Evolutionary conservation across 257 asterid genomes (phyloP).

Genomic region (Cynanchum wilfordii): DNA sequence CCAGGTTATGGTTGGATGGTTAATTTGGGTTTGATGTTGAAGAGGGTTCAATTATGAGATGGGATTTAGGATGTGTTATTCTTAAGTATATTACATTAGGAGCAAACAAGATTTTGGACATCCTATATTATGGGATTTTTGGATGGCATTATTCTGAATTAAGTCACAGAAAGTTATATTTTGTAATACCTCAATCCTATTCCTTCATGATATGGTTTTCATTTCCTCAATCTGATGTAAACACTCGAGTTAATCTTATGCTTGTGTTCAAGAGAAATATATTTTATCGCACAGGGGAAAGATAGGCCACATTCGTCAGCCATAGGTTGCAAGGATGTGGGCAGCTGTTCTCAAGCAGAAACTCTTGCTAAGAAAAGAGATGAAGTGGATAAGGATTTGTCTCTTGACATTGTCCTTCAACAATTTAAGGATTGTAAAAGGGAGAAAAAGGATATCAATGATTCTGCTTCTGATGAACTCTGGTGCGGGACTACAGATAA

Average conservation of each 20-base stretch:
- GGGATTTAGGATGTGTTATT: neutral
- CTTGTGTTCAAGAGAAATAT: neutral
- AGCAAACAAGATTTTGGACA: neutral
- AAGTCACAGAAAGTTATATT: neutral
- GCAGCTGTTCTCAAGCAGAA: conserved; percentile 21
- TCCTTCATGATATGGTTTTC: neutral
- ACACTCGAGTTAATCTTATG: neutral
- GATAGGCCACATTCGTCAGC: conserved; percentile 35
- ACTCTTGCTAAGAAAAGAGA: conserved; percentile 19
- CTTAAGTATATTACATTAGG: neutral
- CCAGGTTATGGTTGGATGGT: neutral
- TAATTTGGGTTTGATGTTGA: neutral
- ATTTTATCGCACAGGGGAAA: conserved; percentile 38
- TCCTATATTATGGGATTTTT: neutral
- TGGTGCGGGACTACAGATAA: conserved; percentile 14
- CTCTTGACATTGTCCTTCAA: conserved; percentile 43
- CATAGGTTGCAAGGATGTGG: conserved; percentile 16
- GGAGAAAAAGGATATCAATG: conserved; percentile 13
- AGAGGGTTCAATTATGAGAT: neutral
- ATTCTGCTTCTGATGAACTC: conserved; percentile 15
- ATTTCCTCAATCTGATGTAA: neutral
- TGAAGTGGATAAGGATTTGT: conserved; percentile 25
- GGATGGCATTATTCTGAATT: neutral
- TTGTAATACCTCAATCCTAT: neutral
- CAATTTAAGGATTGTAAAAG: conserved; percentile 46